Evolutionary conservation across 2,329 filamentous ascomycete genomes (phyloP), one percentile per base, ranked within the genome.

Genomic region (Xylariaceae sp.): DNA sequence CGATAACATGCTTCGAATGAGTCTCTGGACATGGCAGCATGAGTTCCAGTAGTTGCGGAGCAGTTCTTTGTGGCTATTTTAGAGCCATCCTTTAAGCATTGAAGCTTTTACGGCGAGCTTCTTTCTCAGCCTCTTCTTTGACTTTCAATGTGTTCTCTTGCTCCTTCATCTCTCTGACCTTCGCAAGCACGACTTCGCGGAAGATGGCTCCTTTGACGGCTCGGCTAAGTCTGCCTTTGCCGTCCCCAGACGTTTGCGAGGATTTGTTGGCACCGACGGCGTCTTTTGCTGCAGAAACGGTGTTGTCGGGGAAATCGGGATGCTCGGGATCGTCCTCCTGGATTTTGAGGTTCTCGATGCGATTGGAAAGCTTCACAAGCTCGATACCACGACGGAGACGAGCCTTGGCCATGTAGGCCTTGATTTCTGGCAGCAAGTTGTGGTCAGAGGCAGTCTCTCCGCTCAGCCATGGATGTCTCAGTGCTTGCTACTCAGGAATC

Each of bases 341-440:
- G 75, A 95, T 86, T 74, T 90, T 95, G 74, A 99, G 86, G 31
- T 88, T 81, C 68, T 96, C 90, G 73, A 99, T 97, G 57, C 92
- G 89, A 73, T 96, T 96, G 58, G 90, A 85, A 47, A 99, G 83
- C 74, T 95, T 96, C 76, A 97, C 88, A 64, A 96, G 85, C 71
- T 97, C 90, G 73, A 99, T 95, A 63, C 91, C 92, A 57, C 92
- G 87, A 70, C 87, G 87, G 60, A 99, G 86, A 55, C 90, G 90
- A 49, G 90, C 89, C 71, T 90, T 90, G 56, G 91, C 87, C 71
- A 95, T 90, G 75, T 94, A 95, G 45, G 90, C 87, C 71, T 88
- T 89, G 77, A 99, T 95, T 75, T 99, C 94, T 59, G 94, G 94
- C 69, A 99, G 75, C 81, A 99, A 81, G 78, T 99, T 91, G 82